phyloP scores from a whole-genome alignment of 2,329 filamentous ascomycete species.

The Alternaria novae-zelandiae region DNA sequence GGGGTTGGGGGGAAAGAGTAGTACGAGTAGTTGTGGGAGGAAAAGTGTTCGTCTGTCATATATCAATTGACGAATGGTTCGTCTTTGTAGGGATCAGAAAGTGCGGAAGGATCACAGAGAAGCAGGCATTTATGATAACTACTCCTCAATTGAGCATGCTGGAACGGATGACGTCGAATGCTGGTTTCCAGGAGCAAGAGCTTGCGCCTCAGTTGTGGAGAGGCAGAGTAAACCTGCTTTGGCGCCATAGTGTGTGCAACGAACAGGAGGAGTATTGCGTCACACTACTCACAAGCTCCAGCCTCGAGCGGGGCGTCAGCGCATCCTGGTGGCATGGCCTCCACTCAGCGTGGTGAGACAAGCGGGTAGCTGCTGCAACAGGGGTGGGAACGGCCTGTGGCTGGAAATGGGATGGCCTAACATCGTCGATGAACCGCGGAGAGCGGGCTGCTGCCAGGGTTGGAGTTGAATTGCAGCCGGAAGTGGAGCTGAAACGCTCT shows the following conservation, averaged over 20 bases:
- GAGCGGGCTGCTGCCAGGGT: conserved; percentile 29
- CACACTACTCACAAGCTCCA: conserved; percentile 32
- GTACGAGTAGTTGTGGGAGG: conserved; percentile 57
- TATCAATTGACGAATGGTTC: conserved; percentile 49
- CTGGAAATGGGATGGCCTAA: conserved; percentile 29
- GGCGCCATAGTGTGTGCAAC: conserved; percentile 33
- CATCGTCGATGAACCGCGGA: conserved; percentile 43
- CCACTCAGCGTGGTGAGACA: conserved; percentile 37
- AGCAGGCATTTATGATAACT: conserved; percentile 41
- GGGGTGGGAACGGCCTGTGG: conserved; percentile 33
- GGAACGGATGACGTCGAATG: conserved; percentile 45
- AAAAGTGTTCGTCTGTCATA: conserved; percentile 56
- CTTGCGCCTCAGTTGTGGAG: conserved; percentile 40
- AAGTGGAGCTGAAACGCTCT: conserved; percentile 22
- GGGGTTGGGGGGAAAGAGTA: conserved; percentile 60
- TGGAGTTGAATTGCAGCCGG: conserved; percentile 15
- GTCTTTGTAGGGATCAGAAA: conserved; percentile 38
- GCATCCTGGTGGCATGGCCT: conserved; percentile 29
- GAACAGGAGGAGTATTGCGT: conserved; percentile 43
- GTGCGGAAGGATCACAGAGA: neutral
- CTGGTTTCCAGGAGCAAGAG: conserved; percentile 31
- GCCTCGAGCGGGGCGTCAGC: conserved; percentile 43
- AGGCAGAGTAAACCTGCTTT: conserved; percentile 49
- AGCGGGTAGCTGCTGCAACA: conserved; percentile 29
- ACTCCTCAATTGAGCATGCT: conserved; percentile 21